Percentiles rank a stretch among this genome's conserved stretches.
phyloP scores from a whole-genome alignment of 352 stramenopile species.

The Globisporangium acanthophoron region DNA sequence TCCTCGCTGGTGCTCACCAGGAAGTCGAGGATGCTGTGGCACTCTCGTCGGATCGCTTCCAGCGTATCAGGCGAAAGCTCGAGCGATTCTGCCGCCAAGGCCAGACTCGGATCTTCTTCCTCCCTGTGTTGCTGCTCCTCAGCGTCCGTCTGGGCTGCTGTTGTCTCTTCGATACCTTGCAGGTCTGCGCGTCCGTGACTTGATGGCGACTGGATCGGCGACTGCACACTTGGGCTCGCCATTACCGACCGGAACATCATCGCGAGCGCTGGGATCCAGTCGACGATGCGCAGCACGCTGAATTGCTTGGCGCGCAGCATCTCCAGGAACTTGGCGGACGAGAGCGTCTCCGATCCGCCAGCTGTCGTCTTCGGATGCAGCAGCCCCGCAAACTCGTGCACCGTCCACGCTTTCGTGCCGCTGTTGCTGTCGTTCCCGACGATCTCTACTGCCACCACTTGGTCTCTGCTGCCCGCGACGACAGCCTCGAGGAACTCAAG shows the following conservation, averaged over 20 bases:
- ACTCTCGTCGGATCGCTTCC: constrained; percentile 4
- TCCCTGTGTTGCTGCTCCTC: background rate
- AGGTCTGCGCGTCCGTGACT: background rate
- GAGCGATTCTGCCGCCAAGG: background rate
- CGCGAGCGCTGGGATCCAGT: constrained; percentile 35
- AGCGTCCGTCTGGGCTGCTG: background rate
- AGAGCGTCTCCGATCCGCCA: constrained; percentile 5
- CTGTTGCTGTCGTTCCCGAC: background rate
- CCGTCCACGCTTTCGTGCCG: constrained; percentile 5
- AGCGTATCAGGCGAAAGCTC: background rate
- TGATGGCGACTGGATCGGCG: background rate
- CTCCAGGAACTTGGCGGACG: constrained; percentile 21
- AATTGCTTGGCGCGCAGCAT: constrained; percentile 12
- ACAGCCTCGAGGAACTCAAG: constrained; percentile 15
- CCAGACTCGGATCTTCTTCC: background rate
- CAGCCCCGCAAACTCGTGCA: constrained; percentile 13
- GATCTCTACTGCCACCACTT: constrained; percentile 19
- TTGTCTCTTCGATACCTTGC: background rate
- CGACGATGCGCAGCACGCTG: constrained; percentile 13
- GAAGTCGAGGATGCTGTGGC: constrained; percentile 8
- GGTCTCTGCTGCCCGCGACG: background rate
- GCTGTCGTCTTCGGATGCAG: constrained; percentile 14
- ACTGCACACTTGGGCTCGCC: background rate
- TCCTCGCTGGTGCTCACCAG: constrained; percentile 8
- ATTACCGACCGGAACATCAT: constrained; percentile 14